Base-by-base conservation (phyloP, 345 rosid species). In the Odontarrhena argentea region DNA sequence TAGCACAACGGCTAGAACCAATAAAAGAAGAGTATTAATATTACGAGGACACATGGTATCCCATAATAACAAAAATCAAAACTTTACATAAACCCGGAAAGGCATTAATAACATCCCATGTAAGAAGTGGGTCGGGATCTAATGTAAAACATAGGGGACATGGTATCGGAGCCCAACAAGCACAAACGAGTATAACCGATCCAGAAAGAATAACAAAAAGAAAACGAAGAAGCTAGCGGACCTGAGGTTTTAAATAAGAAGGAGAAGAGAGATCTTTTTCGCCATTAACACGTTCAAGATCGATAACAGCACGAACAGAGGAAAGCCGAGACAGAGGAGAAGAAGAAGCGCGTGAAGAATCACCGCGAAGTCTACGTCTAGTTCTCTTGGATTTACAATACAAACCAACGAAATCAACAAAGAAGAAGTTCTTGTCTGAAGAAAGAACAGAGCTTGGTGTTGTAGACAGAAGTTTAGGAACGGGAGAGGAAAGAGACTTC, bases 331-430 rank as follows among this genome's bases (percentile, higher is more conserved):
- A 77, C 22, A 77, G 81, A 69, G 82, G 61, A 54, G 48, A 55
- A 44, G 75, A 51, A 2, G 32, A 28, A 32, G 36, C 13, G 63
- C 43, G 26, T 7, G 67, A 67, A 10, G 82, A 71, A 3, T 62
- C 67, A n/a, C 78, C 74, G 2, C 85, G 81, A 49, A 80, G 73
- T 66, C 86, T 70, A 65, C 92, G 80, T 53, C 89, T 61, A 3
- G 76, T 45, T 10, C 77, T 57, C 63, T 74, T 85, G 13, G 70
- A 69, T 37, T 91, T 79, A 30, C 85, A 79, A 38, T 67, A 74
- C 2, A 83, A 71, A 5, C 94, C 93, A 10, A 83, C 82, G 67
- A 92, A 92, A 73, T 92, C 98, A 32, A 84, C 87, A 78, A 77
- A 74, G 47, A 86, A 76, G 52, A 76, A 70, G 26, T 70, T 66